Evolutionary conservation across 2,329 filamentous ascomycete genomes (phyloP), one percentile per base, ranked within the genome.

Genomic region (Sclerotinia glacialis): DNA sequence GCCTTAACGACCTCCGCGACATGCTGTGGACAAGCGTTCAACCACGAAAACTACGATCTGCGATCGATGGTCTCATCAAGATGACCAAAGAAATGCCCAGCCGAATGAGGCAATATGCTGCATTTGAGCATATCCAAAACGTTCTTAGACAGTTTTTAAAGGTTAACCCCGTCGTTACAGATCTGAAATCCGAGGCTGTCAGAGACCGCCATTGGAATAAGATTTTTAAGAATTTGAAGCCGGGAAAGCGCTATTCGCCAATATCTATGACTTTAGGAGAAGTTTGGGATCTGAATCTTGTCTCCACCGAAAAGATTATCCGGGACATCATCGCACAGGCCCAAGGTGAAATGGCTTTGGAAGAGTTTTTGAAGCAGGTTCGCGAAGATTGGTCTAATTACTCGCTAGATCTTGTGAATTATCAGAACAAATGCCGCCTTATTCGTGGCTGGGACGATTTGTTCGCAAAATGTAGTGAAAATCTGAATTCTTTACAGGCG

Each of bases 71-170:
- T 58, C 85, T 98, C 64, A 92, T 98, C 77, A 97, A 97, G 82
- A 96, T 96, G 85, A 98, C 93, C 46, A 98, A 97, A 80, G 94
- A 98, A 70, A 98, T 99, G 95, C 95, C 96, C 0, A 97, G 93
- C 78, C 89, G 95, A 68, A 98, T 99, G 94, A 89, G 96, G 68
- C 96, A 99, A 76, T 99, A 99, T 78, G 94, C 96, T 72, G 96
- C 96, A n/a, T 99, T 99, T 76, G 96, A 99, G 78, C 94, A 99
- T 75, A 93, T 99, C 49, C 96, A 99, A 77, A 92, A 87, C 70
- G 91, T 96, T 40, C 85, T 99, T 50, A 90, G 93, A 54, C 89
- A 93, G 69, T 85, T 96, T 59, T 84, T 97, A 70, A 98, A 97
- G 78, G 92, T 96, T 72, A 99, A 98, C 75, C 83, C 89, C 14